Evolutionary conservation across 805 yeast species (phyloP).

Genomic region (Aciculoconidium aculeatum): DNA sequence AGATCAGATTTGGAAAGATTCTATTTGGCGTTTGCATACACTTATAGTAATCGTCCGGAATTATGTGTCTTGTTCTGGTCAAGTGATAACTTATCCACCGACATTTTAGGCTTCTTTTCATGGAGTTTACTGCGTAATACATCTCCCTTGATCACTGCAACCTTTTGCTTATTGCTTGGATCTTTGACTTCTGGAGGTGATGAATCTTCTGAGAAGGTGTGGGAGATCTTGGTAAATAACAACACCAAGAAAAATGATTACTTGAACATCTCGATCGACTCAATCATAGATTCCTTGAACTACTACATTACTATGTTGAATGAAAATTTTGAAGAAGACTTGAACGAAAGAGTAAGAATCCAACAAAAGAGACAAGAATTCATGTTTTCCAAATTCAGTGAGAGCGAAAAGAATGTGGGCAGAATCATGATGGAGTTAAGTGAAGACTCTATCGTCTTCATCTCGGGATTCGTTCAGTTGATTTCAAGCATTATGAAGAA

Average conservation of each 20-base stretch:
- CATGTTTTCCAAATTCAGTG: constrained; percentile 14
- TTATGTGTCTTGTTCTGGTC: constrained; percentile 61
- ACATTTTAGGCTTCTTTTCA: constrained; percentile 70
- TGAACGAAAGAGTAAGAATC: constrained; percentile 21
- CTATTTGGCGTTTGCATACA: constrained; percentile 65
- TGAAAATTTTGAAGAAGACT: constrained; percentile 32
- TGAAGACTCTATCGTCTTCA: constrained; percentile 72
- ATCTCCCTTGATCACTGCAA: constrained; percentile 74
- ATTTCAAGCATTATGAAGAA: constrained; percentile 36
- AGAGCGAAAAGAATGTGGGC: constrained; percentile 17
- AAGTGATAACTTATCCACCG: constrained; percentile 32
- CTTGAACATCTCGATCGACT: constrained; percentile 48
- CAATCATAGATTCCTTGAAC: constrained; percentile 47
- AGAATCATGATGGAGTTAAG: constrained; percentile 47
- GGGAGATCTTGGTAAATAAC: constrained; percentile 31
- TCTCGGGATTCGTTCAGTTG: constrained; percentile 69
- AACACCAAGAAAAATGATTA: constrained; percentile 33
- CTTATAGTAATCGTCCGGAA: constrained; percentile 58
- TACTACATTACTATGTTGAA: constrained; percentile 46
- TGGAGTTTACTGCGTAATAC: constrained; percentile 82
- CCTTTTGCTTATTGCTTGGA: constrained; percentile 74
- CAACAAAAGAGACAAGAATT: constrained; percentile 33
- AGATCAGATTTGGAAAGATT: constrained; percentile 86
- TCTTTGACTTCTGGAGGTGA: constrained; percentile 61
- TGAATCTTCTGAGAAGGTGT: constrained; percentile 39